These are phyloP conservation scores for Pholiota molesta DNA, from an alignment of 768 basidiomycete species.

Conservation along the genomic window DNA sequence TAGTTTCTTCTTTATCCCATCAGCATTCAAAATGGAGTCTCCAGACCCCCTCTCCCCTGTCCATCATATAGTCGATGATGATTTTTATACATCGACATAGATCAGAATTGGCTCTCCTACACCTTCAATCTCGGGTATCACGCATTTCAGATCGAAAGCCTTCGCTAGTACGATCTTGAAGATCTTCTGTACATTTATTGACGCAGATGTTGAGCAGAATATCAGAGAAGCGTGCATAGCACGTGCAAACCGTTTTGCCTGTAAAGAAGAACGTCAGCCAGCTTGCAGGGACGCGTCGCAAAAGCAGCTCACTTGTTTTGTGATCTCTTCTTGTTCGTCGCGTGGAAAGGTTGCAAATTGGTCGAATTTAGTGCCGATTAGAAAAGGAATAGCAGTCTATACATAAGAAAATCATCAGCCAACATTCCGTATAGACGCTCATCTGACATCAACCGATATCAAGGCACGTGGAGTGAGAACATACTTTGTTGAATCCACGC, in stretches of 20 bases:
- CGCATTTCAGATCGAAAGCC: slow-evolving; percentile 98
- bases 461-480: neutral
- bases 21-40: slow-evolving; percentile 20
- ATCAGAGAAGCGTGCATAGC: slow-evolving; percentile 99
- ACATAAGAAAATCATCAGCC: slow-evolving; percentile 1
- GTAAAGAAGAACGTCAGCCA: slow-evolving; percentile 10
- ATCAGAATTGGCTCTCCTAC: slow-evolving; percentile 95
- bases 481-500: slow-evolving; percentile 98
- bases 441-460: neutral
- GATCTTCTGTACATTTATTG: slow-evolving; percentile 99
- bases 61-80: slow-evolving; percentile 14
- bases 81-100: slow-evolving; percentile 78
- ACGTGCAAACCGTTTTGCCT: slow-evolving; percentile 97
- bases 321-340: slow-evolving; percentile 99
- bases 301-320: slow-evolving; percentile 73
- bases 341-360: slow-evolving; percentile 93
- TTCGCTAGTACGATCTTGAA: slow-evolving; percentile 98
- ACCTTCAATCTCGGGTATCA: slow-evolving; percentile 96
- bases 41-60: slow-evolving; percentile 1
- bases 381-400: slow-evolving; percentile 96
- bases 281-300: neutral
- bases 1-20: slow-evolving; percentile 33
- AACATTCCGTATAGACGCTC: neutral
- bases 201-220: slow-evolving; percentile 98
- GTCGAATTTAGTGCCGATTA: slow-evolving; percentile 99